phyloP scores from a whole-genome alignment of 768 basidiomycete species.

The Cystoderma amianthinum region DNA sequence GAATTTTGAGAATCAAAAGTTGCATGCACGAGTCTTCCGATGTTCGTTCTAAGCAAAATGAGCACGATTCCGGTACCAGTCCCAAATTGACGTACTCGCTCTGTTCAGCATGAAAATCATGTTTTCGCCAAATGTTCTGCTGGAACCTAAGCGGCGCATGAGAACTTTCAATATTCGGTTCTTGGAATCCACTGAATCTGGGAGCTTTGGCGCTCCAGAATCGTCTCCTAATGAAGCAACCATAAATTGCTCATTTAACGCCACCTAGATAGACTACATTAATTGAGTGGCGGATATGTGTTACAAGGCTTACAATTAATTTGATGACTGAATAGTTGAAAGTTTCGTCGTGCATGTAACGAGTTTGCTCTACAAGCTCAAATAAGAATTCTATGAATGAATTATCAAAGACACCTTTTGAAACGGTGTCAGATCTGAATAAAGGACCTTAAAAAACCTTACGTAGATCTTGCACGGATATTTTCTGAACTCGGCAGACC shows the following conservation, averaged over 20 bases:
- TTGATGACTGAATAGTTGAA: constrained; percentile 97
- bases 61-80: too few species aligned
- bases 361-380: constrained; percentile 89
- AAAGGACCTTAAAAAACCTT: constrained; percentile 18
- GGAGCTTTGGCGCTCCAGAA: constrained; percentile 4
- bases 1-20: constrained; percentile 85
- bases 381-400: constrained; percentile 85
- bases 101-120: constrained; percentile 99
- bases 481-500: constrained; percentile 85
- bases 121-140: constrained; percentile 95
- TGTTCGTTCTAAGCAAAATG: constrained; percentile 60
- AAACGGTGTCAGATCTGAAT: constrained; percentile 1
- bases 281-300: too few species aligned
- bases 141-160: constrained; percentile 77
- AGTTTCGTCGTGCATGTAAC: constrained; percentile 81
- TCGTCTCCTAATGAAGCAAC: constrained; percentile 57
- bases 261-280: constrained; percentile 58
- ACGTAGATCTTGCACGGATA: constrained; percentile 77
- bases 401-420: constrained; percentile 71
- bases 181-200: constrained; percentile 29
- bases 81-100: constrained; percentile 62
- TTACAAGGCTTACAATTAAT: constrained; percentile 72
- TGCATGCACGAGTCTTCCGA: constrained; percentile 94
- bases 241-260: constrained; percentile 99
- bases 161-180: constrained; percentile 84